Evolutionary conservation across 768 basidiomycete genomes (phyloP).

Genomic region (Omphalotus guepiniiformis): DNA sequence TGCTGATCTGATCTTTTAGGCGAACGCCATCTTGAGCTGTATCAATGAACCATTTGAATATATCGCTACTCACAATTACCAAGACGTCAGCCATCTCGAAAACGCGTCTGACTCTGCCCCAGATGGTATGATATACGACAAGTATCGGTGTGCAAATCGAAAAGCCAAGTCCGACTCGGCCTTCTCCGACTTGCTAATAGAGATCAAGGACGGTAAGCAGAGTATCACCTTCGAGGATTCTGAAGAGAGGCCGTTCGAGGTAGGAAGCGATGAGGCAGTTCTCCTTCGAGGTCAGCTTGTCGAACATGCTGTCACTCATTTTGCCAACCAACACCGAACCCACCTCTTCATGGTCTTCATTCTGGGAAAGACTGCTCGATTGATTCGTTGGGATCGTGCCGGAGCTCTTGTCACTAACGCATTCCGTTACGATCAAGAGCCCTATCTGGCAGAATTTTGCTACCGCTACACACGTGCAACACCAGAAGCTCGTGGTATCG

Average conservation of each 20-base stretch:
- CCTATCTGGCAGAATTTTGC: background rate
- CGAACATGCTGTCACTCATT: background rate
- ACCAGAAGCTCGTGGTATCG: background rate
- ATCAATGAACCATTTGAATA: too few relatives aligned
- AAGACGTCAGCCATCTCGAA: too few relatives aligned
- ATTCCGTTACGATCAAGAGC: background rate
- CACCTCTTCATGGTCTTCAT: background rate
- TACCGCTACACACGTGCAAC: background rate
- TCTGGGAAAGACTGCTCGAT: background rate
- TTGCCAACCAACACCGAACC: background rate
- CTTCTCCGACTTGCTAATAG: too few relatives aligned
- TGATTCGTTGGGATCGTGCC: background rate
- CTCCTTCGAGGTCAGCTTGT: background rate
- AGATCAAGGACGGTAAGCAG: too few relatives aligned
- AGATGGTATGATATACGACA: too few relatives aligned
- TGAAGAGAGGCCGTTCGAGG: background rate
- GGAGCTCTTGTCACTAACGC: background rate
- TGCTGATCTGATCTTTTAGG: too few relatives aligned
- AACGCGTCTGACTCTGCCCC: too few relatives aligned
- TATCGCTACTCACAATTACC: too few relatives aligned
- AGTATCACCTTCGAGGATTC: too few relatives aligned
- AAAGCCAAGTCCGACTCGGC: too few relatives aligned
- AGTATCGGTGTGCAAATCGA: too few relatives aligned
- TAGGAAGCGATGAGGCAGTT: background rate
- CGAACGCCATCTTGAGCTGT: too few relatives aligned